Percentiles rank a stretch among this genome's conserved stretches.
Evolutionary conservation across 441 rosid genomes (phyloP).

Genomic region (Eruca vesicaria): DNA sequence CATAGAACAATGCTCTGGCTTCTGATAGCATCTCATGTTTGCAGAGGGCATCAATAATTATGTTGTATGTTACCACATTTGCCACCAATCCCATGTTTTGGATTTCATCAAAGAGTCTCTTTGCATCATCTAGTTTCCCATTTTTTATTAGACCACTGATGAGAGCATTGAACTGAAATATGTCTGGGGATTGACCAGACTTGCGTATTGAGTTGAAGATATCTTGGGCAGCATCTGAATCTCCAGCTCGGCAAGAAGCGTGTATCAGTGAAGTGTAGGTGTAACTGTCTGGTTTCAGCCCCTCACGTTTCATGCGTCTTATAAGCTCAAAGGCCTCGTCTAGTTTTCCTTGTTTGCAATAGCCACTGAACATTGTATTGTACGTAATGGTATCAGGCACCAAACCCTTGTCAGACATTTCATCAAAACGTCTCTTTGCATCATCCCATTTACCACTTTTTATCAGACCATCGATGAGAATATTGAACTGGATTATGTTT

Average conservation of each 20-base stretch:
- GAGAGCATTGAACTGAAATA: conserved; percentile 20
- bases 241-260: not conserved
- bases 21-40: conserved; percentile 28
- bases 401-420: conserved; percentile 30
- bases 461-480: conserved; percentile 40
- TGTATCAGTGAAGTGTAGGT: conserved; percentile 23
- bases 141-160: conserved; percentile 35
- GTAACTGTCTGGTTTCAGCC: conserved; percentile 30
- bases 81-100: conserved; percentile 27
- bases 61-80: not conserved
- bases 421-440: conserved; percentile 31
- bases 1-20: conserved; percentile 33
- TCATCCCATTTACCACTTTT: conserved; percentile 26
- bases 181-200: conserved; percentile 2
- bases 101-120: conserved; percentile 31
- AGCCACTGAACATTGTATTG: conserved; percentile 37
- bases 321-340: conserved; percentile 36
- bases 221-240: not conserved
- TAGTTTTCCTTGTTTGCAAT: conserved; percentile 33
- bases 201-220: conserved; percentile 2
- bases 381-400: conserved; percentile 27
- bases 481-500: conserved; percentile 2
- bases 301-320: conserved; percentile 30
- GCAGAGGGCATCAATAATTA: not conserved
- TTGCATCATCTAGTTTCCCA: conserved; percentile 35